phyloP scores from a whole-genome alignment of 2,329 filamentous ascomycete species.

The Xylaria sp. region DNA sequence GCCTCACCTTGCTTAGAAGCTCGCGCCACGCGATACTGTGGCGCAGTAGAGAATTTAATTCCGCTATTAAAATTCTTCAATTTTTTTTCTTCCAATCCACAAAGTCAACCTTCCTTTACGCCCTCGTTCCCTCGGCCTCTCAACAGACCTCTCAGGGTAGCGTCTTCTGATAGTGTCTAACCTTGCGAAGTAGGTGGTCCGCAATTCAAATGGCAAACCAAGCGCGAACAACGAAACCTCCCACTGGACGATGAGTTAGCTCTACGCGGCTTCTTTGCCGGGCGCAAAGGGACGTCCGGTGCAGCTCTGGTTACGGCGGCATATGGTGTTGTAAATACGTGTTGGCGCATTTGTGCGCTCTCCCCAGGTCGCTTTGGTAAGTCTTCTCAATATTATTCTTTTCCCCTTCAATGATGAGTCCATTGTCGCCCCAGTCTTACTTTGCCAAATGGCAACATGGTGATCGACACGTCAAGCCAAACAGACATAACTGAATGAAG shows the following conservation, averaged over 20 bases:
- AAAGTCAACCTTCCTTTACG: constrained; percentile 3
- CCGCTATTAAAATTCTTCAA: constrained; percentile 23
- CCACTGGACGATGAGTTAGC: neutral
- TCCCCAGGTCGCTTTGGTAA: constrained; percentile 34
- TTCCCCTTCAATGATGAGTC: constrained; percentile 61
- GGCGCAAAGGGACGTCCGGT: neutral
- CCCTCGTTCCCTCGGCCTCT: too few species aligned
- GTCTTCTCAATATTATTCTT: constrained; percentile 27
- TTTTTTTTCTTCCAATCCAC: constrained; percentile 32
- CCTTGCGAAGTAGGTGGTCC: neutral
- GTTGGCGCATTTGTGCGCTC: neutral
- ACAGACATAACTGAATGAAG: constrained; percentile 58
- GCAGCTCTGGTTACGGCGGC: neutral
- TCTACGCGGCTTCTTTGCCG: neutral
- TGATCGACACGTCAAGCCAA: constrained; percentile 67
- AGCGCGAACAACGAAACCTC: neutral
- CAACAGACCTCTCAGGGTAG: neutral
- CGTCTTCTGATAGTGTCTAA: neutral
- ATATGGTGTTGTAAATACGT: neutral
- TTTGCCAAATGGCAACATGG: constrained; percentile 55
- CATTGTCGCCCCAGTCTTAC: constrained; percentile 70
- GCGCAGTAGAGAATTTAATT: constrained; percentile 24
- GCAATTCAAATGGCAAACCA: neutral
- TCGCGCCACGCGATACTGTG: constrained; percentile 32
- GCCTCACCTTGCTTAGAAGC: neutral